A percentile compares a stretch with the other conserved stretches of the same genome.
phyloP scores from a whole-genome alignment of 148 eudicot genomes.

The Euryodendron excelsum region DNA sequence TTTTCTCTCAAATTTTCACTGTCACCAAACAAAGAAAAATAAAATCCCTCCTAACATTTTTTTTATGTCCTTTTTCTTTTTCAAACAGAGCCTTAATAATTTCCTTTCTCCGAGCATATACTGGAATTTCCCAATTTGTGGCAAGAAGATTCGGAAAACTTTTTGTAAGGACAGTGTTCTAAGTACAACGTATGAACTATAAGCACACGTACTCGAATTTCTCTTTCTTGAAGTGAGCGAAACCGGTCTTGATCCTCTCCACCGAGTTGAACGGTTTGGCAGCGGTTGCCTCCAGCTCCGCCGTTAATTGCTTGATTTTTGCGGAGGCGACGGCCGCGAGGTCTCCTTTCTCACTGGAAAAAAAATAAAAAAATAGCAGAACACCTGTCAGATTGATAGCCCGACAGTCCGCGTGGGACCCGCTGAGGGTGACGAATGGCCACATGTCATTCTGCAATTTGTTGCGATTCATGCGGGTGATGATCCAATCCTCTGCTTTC shows the following conservation, averaged over 20 bases:
- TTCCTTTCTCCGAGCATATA: neutral
- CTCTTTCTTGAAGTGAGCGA: slow-evolving; percentile 68
- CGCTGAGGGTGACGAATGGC: neutral
- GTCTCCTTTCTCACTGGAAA: slow-evolving; percentile 52
- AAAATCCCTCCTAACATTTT: no score
- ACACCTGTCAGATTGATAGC: neutral
- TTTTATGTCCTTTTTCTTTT: no score
- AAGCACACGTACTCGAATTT: slow-evolving; percentile 58
- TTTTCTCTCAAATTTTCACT: no score
- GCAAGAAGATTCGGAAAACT: neutral
- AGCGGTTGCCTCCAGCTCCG: slow-evolving; percentile 45
- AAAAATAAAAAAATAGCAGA: neutral
- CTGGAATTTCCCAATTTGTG: neutral
- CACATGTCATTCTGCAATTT: neutral
- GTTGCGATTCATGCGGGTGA: neutral
- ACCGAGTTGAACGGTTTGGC: slow-evolving; percentile 41
- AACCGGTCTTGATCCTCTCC: slow-evolving; percentile 62
- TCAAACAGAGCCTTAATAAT: neutral
- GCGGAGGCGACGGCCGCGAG: slow-evolving; percentile 55
- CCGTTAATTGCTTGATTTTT: slow-evolving; percentile 64
- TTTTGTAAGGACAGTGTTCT: no score
- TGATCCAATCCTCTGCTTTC: neutral
- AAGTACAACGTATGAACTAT: neutral
- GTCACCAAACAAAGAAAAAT: no score
- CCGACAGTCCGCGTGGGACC: neutral